These are phyloP conservation scores for Trametes polyzona DNA, from an alignment of 1,284 basidiomycete species.

Conservation along the genomic window DNA sequence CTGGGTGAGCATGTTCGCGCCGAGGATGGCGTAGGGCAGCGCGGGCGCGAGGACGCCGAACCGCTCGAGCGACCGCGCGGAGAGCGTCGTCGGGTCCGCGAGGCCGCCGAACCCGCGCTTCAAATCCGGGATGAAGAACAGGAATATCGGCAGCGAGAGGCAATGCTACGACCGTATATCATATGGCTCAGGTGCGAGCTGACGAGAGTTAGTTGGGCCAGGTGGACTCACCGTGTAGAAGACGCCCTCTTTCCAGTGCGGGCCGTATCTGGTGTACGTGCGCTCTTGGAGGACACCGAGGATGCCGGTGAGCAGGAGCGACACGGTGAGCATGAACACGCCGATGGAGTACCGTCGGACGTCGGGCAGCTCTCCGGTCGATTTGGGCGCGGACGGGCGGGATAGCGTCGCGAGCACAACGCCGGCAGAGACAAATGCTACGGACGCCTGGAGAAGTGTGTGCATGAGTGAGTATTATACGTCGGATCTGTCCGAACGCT, in stretches of 20 bases:
- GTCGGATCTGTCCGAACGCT: constrained; percentile 25
- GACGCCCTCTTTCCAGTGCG: constrained; percentile 85
- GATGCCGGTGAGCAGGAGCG: constrained; percentile 74
- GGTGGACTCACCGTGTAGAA: constrained; percentile 73
- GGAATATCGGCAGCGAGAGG: constrained; percentile 77
- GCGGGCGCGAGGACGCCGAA: constrained; percentile 23
- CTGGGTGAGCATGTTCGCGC: constrained; percentile 77
- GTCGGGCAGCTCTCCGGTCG: constrained; percentile 39
- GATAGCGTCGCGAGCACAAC: constrained; percentile 80
- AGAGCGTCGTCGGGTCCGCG: constrained; percentile 24
- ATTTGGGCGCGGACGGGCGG: constrained; percentile 47
- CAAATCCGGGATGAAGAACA: constrained; percentile 63
- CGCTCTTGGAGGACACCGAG: constrained; percentile 84
- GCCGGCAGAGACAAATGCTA: constrained; percentile 73
- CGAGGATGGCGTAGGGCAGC: constrained; percentile 58
- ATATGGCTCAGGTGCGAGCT: background rate
- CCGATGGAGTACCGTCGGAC: constrained; percentile 63
- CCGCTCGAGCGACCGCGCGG: constrained; percentile 11
- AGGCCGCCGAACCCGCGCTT: constrained; percentile 56
- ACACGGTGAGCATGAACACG: constrained; percentile 71
- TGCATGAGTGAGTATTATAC: background rate
- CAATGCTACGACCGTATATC: constrained; percentile 48
- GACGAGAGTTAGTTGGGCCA: background rate
- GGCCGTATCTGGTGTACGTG: constrained; percentile 74
- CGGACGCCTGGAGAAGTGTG: constrained; percentile 53